Evolutionary conservation across 768 basidiomycete species (phyloP).

Genomic region (Agaricus subrufescens): DNA sequence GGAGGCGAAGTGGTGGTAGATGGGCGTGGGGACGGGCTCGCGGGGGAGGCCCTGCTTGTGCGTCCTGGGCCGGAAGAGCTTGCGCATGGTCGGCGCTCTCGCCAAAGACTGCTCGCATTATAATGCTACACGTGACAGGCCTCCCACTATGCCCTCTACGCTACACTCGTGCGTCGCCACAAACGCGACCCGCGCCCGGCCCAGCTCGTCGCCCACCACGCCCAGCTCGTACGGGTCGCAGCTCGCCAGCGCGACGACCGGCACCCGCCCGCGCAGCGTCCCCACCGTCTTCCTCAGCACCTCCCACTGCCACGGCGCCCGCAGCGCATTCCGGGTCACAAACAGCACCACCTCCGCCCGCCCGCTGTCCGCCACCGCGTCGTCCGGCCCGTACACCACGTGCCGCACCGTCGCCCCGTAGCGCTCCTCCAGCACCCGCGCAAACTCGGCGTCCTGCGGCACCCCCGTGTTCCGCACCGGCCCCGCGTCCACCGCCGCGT

Average conservation of each 20-base stretch:
- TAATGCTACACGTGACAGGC: slow-evolving; percentile 14
- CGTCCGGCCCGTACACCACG: slow-evolving; percentile 35
- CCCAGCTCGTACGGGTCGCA: slow-evolving; percentile 65
- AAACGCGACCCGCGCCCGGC: slow-evolving; percentile 25
- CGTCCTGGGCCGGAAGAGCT: slow-evolving; percentile 52
- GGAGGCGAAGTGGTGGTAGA: slow-evolving; percentile 4
- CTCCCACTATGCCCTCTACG: slow-evolving; percentile 40
- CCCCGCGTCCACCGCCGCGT: slow-evolving; percentile 54
- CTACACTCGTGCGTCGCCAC: slow-evolving; percentile 62
- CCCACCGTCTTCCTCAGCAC: slow-evolving; percentile 23
- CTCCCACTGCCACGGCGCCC: slow-evolving; percentile 46
- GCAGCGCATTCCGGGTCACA: slow-evolving; percentile 53
- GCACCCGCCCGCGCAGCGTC: slow-evolving; percentile 9
- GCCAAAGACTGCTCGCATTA: too few species aligned
- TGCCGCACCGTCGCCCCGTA: slow-evolving; percentile 29
- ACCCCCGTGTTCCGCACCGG: slow-evolving; percentile 53
- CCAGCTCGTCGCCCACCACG: slow-evolving; percentile 14
- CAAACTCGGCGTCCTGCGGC: slow-evolving; percentile 49
- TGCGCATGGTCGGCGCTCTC: slow-evolving; percentile 41
- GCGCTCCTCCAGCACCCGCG: slow-evolving; percentile 28
- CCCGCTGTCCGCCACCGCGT: slow-evolving; percentile 8
- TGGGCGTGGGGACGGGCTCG: slow-evolving; percentile 14
- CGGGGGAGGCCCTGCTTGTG: slow-evolving; percentile 26
- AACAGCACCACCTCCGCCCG: slow-evolving; percentile 39
- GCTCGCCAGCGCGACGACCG: slow-evolving; percentile 49